Conservation (phyloP, 768 basidiomycete species). For the Pisolithus orientalis region DNA sequence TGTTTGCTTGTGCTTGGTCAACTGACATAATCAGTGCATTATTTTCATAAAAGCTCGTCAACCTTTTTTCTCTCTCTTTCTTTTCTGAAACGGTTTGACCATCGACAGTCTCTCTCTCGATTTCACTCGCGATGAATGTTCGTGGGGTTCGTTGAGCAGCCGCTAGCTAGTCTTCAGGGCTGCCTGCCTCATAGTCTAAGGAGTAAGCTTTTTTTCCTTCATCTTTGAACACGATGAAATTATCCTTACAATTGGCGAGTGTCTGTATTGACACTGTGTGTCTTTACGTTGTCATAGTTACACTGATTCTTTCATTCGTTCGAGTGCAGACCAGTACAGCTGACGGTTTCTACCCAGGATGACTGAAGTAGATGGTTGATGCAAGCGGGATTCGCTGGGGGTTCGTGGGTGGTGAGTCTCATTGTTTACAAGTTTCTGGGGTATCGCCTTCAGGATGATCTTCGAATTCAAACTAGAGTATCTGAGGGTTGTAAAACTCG, state of each 20-base stretch:
- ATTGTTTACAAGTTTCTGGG: not conserved
- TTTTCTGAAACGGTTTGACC: not conserved
- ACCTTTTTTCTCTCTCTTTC: not conserved
- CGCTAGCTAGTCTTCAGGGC: not conserved
- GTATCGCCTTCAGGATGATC: slow-evolving; percentile 43
- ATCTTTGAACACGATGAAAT: slow-evolving; percentile 45
- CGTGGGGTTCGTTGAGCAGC: not conserved
- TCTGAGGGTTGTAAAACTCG: slow-evolving; percentile 63
- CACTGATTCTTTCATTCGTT: slow-evolving; percentile 58
- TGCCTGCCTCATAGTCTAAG: not conserved
- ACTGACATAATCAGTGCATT: not conserved
- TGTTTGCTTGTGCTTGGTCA: not conserved
- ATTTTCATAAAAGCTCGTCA: not conserved
- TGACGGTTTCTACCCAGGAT: slow-evolving; percentile 8
- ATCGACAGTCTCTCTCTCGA: not conserved
- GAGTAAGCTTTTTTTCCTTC: not conserved
- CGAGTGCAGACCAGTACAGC: not conserved
- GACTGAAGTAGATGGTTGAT: not conserved
- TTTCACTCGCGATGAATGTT: not conserved
- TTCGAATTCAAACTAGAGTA: slow-evolving; percentile 88
- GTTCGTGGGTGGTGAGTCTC: slow-evolving; percentile 9
- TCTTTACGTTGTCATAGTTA: slow-evolving; percentile 80
- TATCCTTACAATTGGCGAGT: slow-evolving; percentile 40
- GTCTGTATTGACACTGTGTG: slow-evolving; percentile 47
- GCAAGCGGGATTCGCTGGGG: not conserved